Percentiles rank a stretch among this genome's conserved stretches.
phyloP scores from a whole-genome alignment of 345 rosid genomes.

The Alliaria petiolata region DNA sequence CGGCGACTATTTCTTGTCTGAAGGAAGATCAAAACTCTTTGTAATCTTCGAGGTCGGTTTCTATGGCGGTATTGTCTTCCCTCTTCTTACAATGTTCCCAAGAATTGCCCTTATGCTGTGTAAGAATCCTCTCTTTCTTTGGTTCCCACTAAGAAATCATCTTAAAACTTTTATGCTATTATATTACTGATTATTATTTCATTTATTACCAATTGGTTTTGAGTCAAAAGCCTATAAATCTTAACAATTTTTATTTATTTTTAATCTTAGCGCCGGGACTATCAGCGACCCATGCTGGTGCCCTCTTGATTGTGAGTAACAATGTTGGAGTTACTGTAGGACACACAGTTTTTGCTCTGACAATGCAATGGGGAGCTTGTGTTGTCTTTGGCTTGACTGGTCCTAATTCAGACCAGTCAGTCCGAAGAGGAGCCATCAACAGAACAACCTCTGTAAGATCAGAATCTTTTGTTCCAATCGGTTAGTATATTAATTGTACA shows the following conservation, averaged over 20 bases:
- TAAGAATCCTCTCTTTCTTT: constrained; percentile 12
- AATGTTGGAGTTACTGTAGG: constrained; percentile 31
- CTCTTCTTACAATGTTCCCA: constrained; percentile 35
- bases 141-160: background rate
- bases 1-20: constrained; percentile 34
- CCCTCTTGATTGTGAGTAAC: constrained; percentile 19
- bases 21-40: constrained; percentile 34
- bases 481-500: background rate
- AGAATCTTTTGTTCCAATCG: background rate
- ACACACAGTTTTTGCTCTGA: constrained; percentile 29
- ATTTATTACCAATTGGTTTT: background rate
- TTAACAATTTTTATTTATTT: background rate
- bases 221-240: background rate
- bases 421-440: constrained; percentile 11
- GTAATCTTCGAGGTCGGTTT: constrained; percentile 30
- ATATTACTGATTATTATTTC: background rate
- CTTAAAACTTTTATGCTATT: background rate
- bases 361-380: constrained; percentile 41
- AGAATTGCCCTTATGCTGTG: constrained; percentile 29
- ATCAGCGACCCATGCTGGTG: constrained; percentile 26
- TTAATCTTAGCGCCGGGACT: constrained; percentile 29
- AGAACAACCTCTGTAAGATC: constrained; percentile 29
- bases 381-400: constrained; percentile 30
- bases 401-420: constrained; percentile 17
- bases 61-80: constrained; percentile 34